Conservation (phyloP, 1,284 basidiomycete species). For the Ceratobasidium sp. region DNA sequence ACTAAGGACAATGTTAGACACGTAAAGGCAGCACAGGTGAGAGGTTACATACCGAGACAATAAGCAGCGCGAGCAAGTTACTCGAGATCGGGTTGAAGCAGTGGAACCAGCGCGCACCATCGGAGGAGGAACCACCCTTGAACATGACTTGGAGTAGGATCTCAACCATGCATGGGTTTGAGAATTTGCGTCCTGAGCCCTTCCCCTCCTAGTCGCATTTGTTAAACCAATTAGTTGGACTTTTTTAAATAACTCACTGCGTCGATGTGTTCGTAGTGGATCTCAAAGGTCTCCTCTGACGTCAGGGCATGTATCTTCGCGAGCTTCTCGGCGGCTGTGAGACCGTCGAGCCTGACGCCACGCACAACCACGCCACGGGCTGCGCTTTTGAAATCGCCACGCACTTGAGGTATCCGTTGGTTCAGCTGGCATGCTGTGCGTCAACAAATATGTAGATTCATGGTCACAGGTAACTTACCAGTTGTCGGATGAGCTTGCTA, state of each 20-base stretch:
- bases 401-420: neutral
- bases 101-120: no score
- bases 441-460: neutral
- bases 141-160: no score
- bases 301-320: neutral
- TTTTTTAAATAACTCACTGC: neutral
- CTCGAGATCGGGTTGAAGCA: no score
- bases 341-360: neutral
- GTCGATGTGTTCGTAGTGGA: conserved; percentile 1
- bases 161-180: no score
- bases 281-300: neutral
- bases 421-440: neutral
- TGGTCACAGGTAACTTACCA: neutral
- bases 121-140: no score
- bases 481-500: neutral
- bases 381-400: neutral
- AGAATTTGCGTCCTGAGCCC: no score
- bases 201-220: no score
- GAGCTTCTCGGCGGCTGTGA: neutral
- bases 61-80: no score
- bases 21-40: no score
- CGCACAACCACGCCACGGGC: neutral
- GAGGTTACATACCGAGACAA: no score
- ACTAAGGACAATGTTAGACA: no score
- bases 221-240: no score